phyloP scores from a whole-genome alignment of 345 rosid genomes.

The Linum lewisii region DNA sequence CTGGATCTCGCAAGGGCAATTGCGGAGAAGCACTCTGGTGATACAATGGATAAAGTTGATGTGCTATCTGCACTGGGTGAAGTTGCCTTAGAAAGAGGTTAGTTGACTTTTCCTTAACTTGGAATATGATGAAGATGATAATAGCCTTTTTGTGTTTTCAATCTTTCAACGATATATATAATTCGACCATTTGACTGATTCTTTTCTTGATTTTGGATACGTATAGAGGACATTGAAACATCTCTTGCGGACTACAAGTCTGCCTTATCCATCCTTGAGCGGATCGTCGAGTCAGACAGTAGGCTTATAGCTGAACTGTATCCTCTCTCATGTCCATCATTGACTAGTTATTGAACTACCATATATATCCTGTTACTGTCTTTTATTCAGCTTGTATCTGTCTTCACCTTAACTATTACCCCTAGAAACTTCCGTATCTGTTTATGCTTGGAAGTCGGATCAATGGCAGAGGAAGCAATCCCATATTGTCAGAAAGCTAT shows the following conservation, averaged over 20 bases:
- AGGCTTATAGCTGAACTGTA: constrained; percentile 83
- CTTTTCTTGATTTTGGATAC: background rate
- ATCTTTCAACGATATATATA: background rate
- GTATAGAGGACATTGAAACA: constrained; percentile 84
- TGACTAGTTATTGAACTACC: background rate
- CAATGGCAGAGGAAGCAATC: constrained; percentile 67
- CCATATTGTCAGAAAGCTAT: constrained; percentile 74
- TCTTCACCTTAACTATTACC: constrained; percentile 37
- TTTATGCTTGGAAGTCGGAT: constrained; percentile 75
- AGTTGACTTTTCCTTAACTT: constrained; percentile 7
- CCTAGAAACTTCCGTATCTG: constrained; percentile 82
- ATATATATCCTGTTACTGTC: background rate
- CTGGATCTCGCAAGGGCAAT: constrained; percentile 87
- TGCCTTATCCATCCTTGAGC: constrained; percentile 59
- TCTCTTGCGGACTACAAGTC: constrained; percentile 74
- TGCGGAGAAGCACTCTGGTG: constrained; percentile 51
- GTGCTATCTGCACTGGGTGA: constrained; percentile 73
- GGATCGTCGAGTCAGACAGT: constrained; percentile 81
- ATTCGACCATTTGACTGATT: background rate
- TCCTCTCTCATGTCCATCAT: constrained; percentile 32
- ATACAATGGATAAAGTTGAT: constrained; percentile 77
- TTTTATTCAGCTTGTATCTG: background rate
- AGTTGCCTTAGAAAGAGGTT: constrained; percentile 88
- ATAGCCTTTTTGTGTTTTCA: background rate
- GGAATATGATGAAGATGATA: background rate